Base-by-base conservation (phyloP, 2,329 filamentous ascomycete species). In the Thelonectria discophora region DNA sequence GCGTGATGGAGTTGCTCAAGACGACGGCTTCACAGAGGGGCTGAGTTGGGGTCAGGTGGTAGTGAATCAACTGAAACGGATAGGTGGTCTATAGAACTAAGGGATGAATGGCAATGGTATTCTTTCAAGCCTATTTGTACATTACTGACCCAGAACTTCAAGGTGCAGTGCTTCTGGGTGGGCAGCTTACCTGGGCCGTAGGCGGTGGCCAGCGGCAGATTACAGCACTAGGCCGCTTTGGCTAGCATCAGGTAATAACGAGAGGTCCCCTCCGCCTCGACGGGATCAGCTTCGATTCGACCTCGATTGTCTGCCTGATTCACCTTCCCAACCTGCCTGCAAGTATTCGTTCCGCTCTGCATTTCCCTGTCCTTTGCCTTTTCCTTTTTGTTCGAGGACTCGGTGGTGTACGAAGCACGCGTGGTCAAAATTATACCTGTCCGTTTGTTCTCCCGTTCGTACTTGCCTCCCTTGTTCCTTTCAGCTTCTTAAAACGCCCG, bases 261-360 rank as follows among this genome's bases (percentile, higher is more conserved):
- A 9, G 20, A 21, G n/a, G 37, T 30, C 37, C 17, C 13, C 37
- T 43, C 13, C 18, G 64, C 69, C 48, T 66, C 59, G 64, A 64
- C 62, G 60, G 63, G 59, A 67, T 60, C 67, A 70, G 68, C 70
- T 72, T 30, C 27, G 61, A 59, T 65, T 69, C 70, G 70, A 72
- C 66, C 27, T 72, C 72, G 69, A 73, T n/a, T n/a, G n/a, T n/a
- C 68, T 73, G 71, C 70, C 71, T 73, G 66, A 73, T 70, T 62
- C 63, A 63, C 59, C 59, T 60, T 40, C 64, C 59, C 53, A 50
- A 53, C 59, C 47, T 52, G 46, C 24, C 47, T 64, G 50, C 40
- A 18, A 58, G 42, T 53, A 45, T n/a, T n/a, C n/a, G n/a, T n/a
- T n/a, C 40, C 21, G 34, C 51, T 46, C 49, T 43, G 58, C 42